Evolutionary conservation across 768 basidiomycete genomes (phyloP), one percentile per base, ranked within the genome.

Genomic region (Paxillus involutus): DNA sequence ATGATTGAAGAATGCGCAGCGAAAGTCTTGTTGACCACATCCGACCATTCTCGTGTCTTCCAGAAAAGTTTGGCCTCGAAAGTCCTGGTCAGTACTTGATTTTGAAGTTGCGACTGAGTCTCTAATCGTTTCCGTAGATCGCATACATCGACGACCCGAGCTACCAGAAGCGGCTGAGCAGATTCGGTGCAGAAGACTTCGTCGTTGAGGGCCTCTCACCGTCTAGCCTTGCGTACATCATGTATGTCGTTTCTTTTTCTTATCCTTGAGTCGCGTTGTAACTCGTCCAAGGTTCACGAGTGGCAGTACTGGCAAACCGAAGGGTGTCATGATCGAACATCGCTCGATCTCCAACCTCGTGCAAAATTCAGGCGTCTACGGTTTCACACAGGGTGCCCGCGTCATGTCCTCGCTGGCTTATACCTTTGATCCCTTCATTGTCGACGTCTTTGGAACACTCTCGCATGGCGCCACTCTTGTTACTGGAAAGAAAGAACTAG

Each of bases 351-450:
- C 55, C 7, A 63, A 63, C 24, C 62, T 63, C 4, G 62, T 57
- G 30, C 61, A 63, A 50, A 63, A 53, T 39, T 63, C 62, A 37
- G 44, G 37, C 1, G 55, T 60, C 12, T 63, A 63, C 35, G 61
- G 68, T 16, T 70, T 65, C 57, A 45, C 30, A 4, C 57, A 55
- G 46, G 63, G 63, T 26, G 58, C 43, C 17, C 68, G 62, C 29
- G 65, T 62, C 44, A 52, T 72, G 59, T 68, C 63, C 14, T 67
- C 61, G 1, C 44, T 66, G 24, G 67, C 65, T 4, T 72, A 69
- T 43, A 64, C 66, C 3, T 72, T 70, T 26, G 71, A 63, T 29
- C 61, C 61, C 13, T 63, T 63, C 58, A 43, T 63, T 6, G 47
- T 45, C 17, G 61, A 63, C 7, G 43, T 63, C 6, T 63, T 63